These are phyloP conservation scores for Rhizopogon salebrosus DNA, from an alignment of 768 basidiomycete species.

Conservation along the genomic window DNA sequence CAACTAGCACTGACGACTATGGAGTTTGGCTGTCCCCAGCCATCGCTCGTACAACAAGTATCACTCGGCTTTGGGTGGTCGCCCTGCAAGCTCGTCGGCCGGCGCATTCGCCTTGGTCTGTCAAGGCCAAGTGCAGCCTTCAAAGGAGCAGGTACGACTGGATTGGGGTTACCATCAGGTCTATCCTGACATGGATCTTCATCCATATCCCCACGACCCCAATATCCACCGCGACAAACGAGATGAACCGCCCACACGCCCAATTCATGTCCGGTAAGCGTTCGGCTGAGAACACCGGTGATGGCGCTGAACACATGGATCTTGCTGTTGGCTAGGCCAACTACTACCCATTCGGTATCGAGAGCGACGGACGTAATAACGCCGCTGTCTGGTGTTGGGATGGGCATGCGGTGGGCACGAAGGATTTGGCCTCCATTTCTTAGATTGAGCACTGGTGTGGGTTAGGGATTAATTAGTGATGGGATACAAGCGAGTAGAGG, in stretches of 20 bases:
- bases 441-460: slow-evolving; percentile 71
- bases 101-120: slow-evolving; percentile 14
- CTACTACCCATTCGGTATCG: slow-evolving; percentile 78
- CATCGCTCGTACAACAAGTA: slow-evolving; percentile 63
- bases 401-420: slow-evolving; percentile 52
- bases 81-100: slow-evolving; percentile 1
- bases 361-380: slow-evolving; percentile 87
- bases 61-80: slow-evolving; percentile 38
- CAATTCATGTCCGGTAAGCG: slow-evolving; percentile 76
- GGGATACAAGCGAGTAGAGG: slow-evolving; percentile 2
- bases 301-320: slow-evolving; percentile 82
- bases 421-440: slow-evolving; percentile 67
- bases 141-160: slow-evolving; percentile 27
- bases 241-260: slow-evolving; percentile 94
- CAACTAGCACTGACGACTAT: slow-evolving; percentile 91
- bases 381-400: slow-evolving; percentile 41
- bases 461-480: slow-evolving; percentile 1
- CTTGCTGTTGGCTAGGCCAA: slow-evolving; percentile 80
- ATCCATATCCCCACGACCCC: slow-evolving; percentile 17
- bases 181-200: slow-evolving; percentile 4
- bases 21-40: slow-evolving; percentile 85
- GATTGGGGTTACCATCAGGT: background rate
- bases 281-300: slow-evolving; percentile 71
- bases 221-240: slow-evolving; percentile 59
- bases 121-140: slow-evolving; percentile 48